Evolutionary conservation across 805 yeast species (phyloP).

Genomic region (Myxozyma udenii): DNA sequence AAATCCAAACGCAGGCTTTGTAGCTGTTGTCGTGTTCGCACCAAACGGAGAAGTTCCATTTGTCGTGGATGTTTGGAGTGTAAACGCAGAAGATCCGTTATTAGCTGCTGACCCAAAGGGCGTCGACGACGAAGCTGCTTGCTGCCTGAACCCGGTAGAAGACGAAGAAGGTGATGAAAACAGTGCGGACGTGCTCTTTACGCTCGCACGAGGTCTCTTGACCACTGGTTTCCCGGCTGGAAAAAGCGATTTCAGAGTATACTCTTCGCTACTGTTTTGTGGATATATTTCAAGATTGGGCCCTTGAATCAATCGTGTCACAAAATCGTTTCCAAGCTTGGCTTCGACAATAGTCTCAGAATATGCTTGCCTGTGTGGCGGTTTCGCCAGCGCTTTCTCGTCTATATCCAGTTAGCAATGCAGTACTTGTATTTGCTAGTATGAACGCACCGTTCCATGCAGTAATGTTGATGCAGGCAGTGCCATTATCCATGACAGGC

Average conservation of each 20-base stretch:
- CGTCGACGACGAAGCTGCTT: no score
- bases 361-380: constrained; percentile 49
- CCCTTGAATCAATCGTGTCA: constrained; percentile 43
- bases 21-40: no score
- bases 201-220: neutral
- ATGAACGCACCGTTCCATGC: constrained; percentile 40
- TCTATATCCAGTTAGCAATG: constrained; percentile 1
- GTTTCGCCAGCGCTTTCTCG: constrained; percentile 38
- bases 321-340: constrained; percentile 36
- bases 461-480: constrained; percentile 44
- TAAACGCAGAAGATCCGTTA: no score
- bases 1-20: no score
- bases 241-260: constrained; percentile 10
- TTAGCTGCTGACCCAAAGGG: no score
- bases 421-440: neutral
- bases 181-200: no score
- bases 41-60: no score
- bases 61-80: no score
- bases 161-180: no score
- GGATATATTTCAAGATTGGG: constrained; percentile 34
- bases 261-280: constrained; percentile 5
- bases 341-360: constrained; percentile 43
- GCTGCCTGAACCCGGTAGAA: no score
- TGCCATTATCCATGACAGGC: constrained; percentile 39
- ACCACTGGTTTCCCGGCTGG: constrained; percentile 3